Conservation (phyloP, 805 yeast species). For the Zygosaccharomyces bisporus region DNA sequence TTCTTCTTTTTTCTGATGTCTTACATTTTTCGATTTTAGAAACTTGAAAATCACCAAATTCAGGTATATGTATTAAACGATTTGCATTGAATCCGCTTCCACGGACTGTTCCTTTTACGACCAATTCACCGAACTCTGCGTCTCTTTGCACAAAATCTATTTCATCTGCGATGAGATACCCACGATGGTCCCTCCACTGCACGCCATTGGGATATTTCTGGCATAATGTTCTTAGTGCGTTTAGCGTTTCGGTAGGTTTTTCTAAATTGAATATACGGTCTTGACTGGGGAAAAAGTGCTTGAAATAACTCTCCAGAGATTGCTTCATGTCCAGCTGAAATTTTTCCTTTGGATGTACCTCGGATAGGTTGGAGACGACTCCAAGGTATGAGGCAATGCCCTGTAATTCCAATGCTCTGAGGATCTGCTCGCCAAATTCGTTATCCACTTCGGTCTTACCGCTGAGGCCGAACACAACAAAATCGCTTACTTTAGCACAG, state of each 20-base stretch:
- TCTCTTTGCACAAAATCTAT: slow-evolving; percentile 37
- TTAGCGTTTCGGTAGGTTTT: slow-evolving; percentile 60
- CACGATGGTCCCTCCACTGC: slow-evolving; percentile 91
- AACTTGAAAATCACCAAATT: slow-evolving; percentile 82
- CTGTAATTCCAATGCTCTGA: slow-evolving; percentile 85
- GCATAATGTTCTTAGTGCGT: slow-evolving; percentile 70
- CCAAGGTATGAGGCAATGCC: slow-evolving; percentile 84
- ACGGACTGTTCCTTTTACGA: slow-evolving; percentile 79
- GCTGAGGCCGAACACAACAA: slow-evolving; percentile 83
- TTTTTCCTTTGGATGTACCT: slow-evolving; percentile 67
- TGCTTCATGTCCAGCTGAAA: slow-evolving; percentile 66
- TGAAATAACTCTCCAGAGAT: slow-evolving; percentile 61
- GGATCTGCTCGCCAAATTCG: slow-evolving; percentile 78
- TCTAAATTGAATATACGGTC: slow-evolving; percentile 76
- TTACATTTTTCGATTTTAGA: slow-evolving; percentile 55
- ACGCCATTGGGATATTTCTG: slow-evolving; percentile 84
- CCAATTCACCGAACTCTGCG: slow-evolving; percentile 40
- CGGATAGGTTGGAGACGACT: slow-evolving; percentile 68
- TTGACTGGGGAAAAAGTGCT: slow-evolving; percentile 75
- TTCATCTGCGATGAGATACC: slow-evolving; percentile 75
- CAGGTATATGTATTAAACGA: slow-evolving; percentile 80
- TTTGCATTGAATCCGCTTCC: slow-evolving; percentile 80
- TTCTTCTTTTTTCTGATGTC: slow-evolving; percentile 32
- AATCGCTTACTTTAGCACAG: slow-evolving; percentile 86
- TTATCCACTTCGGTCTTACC: slow-evolving; percentile 79